Evolutionary conservation across 257 asterid species (phyloP).

Genomic region (Linderniella brevidens): DNA sequence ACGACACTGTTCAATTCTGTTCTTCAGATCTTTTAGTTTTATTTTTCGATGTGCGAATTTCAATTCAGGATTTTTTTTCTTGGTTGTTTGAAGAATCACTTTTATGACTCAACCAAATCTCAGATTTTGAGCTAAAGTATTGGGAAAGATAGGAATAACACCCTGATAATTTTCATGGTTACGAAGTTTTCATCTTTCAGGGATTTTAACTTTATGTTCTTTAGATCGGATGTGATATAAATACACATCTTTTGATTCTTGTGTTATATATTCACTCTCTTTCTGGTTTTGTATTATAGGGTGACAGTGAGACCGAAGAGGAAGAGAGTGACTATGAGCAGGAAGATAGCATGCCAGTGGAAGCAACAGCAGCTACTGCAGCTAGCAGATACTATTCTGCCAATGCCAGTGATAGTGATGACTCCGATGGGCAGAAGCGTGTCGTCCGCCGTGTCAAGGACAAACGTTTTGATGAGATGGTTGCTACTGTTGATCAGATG

Average conservation of each 20-base stretch:
- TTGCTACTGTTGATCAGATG: slow-evolving; percentile 79
- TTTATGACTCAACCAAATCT: background rate
- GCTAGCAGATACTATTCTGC: slow-evolving; percentile 26
- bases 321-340: slow-evolving; percentile 31
- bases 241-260: background rate
- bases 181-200: no score
- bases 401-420: slow-evolving; percentile 56
- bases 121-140: no score
- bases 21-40: background rate
- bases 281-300: slow-evolving; percentile 16
- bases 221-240: background rate
- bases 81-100: background rate
- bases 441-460: slow-evolving; percentile 67
- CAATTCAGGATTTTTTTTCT: background rate
- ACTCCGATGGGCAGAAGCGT: slow-evolving; percentile 48
- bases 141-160: no score
- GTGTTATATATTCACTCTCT: background rate
- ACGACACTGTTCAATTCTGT: no score
- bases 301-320: slow-evolving; percentile 61
- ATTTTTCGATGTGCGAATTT: background rate
- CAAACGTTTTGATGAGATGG: slow-evolving; percentile 77
- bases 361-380: slow-evolving; percentile 14
- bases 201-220: no score
- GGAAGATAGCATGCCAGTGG: slow-evolving; percentile 23
- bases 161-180: no score